Conservation (phyloP, 106 monocot genomes). For the Dendrobium chrysotoxum region DNA sequence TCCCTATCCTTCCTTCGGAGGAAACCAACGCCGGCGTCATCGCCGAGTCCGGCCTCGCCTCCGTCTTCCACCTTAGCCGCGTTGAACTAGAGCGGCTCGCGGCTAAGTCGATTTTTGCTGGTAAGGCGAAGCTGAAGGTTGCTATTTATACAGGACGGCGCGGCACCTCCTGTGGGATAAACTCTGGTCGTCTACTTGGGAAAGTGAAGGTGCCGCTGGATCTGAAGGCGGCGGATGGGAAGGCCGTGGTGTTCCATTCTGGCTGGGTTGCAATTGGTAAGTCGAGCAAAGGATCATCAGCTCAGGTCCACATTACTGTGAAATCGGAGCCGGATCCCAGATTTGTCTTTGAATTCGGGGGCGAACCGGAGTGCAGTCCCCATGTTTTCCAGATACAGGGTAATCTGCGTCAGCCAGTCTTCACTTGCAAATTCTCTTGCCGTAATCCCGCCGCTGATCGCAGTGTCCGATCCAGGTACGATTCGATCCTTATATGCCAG, state of each 20-base stretch:
- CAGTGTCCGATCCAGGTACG: conserved; percentile 45
- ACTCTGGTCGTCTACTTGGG: conserved; percentile 68
- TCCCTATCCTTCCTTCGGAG: conserved; percentile 37
- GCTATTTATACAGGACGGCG: conserved; percentile 73
- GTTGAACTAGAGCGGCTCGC: conserved; percentile 45
- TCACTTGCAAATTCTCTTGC: conserved; percentile 89
- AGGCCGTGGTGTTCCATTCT: conserved; percentile 39
- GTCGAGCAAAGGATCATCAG: conserved; percentile 15
- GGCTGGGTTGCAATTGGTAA: conserved; percentile 51
- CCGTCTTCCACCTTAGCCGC: conserved; percentile 52
- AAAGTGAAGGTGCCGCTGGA: conserved; percentile 60
- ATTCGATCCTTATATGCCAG: neutral
- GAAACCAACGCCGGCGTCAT: conserved; percentile 16
- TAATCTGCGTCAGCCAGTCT: conserved; percentile 67
- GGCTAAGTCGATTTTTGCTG: conserved; percentile 28
- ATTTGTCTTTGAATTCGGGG: conserved; percentile 93
- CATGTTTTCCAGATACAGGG: conserved; percentile 85
- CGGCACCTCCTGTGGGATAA: conserved; percentile 72
- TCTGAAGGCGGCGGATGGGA: conserved; percentile 39
- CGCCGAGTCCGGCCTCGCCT: conserved; percentile 29
- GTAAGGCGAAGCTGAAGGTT: conserved; percentile 30
- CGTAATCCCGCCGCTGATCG: conserved; percentile 37
- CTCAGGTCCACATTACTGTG: conserved; percentile 48
- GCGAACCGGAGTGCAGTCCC: conserved; percentile 89
- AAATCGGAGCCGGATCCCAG: conserved; percentile 61